These are phyloP conservation scores for Psophocarpus tetragonolobus DNA, from an alignment of 306 rosid genomes.

Conservation along the genomic window DNA sequence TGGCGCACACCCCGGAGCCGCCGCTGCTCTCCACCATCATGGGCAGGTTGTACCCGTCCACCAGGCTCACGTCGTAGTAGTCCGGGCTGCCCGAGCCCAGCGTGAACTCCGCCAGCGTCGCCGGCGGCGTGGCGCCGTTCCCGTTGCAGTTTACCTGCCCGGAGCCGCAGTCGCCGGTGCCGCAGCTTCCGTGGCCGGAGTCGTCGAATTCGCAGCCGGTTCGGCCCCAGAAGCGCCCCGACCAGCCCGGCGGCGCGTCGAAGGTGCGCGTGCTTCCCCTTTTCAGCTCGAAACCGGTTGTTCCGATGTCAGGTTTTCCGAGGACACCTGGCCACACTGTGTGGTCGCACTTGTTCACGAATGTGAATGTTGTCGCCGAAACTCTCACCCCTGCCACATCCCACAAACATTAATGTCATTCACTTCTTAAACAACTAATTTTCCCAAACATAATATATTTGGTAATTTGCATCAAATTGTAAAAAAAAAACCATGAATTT, in stretches of 20 bases:
- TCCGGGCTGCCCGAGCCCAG: conserved; percentile 58
- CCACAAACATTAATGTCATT: no score
- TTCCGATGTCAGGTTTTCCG: conserved; percentile 67
- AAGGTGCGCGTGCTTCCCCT: conserved; percentile 51
- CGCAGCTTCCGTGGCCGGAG: conserved; percentile 53
- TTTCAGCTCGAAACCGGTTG: conserved; percentile 77
- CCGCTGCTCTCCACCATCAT: conserved; percentile 68
- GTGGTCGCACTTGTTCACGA: conserved; percentile 77
- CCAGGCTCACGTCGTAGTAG: conserved; percentile 89
- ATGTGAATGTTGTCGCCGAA: conserved; percentile 72
- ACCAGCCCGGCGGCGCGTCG: conserved; percentile 78
- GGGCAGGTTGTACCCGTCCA: conserved; percentile 84
- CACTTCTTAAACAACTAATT: no score
- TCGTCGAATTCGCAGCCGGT: conserved; percentile 68
- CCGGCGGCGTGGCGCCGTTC: conserved; percentile 76
- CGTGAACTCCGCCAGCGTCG: conserved; percentile 84
- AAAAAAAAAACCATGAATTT: no score
- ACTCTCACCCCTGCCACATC: conserved; percentile 45
- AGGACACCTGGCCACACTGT: conserved; percentile 92
- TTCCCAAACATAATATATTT: no score
- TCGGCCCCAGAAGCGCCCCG: conserved; percentile 90
- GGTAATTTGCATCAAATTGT: no score
- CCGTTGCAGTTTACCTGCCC: conserved; percentile 69
- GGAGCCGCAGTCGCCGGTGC: conserved; percentile 84
- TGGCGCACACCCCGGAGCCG: conserved; percentile 59